Evolutionary conservation across 257 asterid genomes (phyloP).

Genomic region (Solanum bulbocastanum): DNA sequence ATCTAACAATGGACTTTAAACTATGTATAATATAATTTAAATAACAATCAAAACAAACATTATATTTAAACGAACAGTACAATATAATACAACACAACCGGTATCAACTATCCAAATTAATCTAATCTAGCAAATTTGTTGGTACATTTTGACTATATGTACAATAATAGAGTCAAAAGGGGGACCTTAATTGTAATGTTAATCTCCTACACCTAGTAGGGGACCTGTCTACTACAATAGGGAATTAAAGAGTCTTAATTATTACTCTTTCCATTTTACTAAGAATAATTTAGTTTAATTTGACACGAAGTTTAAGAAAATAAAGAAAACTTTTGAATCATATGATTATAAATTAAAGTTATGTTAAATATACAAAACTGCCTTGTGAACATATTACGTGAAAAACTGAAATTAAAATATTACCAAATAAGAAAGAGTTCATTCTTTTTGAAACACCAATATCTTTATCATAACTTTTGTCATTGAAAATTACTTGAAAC

Average conservation of each 20-base stretch:
- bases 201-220: constrained; percentile 1
- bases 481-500: not conserved
- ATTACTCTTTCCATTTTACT: not conserved
- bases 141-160: not conserved
- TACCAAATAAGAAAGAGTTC: too few relatives aligned
- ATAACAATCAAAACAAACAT: not conserved
- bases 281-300: too few relatives aligned
- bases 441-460: not conserved
- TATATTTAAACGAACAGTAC: not conserved
- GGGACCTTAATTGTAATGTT: constrained; percentile 3
- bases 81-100: too few relatives aligned
- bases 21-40: too few relatives aligned
- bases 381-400: too few relatives aligned
- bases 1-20: too few relatives aligned
- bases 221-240: constrained; percentile 10
- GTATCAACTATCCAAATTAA: too few relatives aligned
- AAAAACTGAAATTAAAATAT: too few relatives aligned
- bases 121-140: not conserved
- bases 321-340: too few relatives aligned
- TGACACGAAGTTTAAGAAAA: too few relatives aligned
- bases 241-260: not conserved
- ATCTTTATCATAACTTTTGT: not conserved
- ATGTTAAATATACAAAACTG: too few relatives aligned
- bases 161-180: not conserved
- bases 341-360: too few relatives aligned